Base-by-base conservation (phyloP, 2,329 filamentous ascomycete species). In the Scedosporium minutisporum region DNA sequence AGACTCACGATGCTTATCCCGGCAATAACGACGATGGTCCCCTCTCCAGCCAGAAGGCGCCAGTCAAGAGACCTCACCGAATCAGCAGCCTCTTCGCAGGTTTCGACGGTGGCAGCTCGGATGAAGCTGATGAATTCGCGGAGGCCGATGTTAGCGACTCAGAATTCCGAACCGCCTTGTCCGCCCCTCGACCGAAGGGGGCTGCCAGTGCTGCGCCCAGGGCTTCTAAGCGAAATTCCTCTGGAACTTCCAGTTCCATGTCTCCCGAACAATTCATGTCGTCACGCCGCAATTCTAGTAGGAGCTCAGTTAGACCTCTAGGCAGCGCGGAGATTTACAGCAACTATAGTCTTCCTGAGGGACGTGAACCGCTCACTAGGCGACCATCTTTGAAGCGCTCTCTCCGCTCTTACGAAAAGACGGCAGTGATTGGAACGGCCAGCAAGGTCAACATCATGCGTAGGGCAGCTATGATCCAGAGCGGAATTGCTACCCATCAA, bases 31-130 rank as follows among this genome's bases (percentile, higher is more conserved):
- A 95, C 68, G 87, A 93, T 68, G 89, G 89, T 0, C 88, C 89
- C 1, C 75, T 92, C 48, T 86, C 87, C 1, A 77, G 74, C 62
- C 80, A 84, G 14, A 82, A 80, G 61, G 65, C 81, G 2, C 82
- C 86, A 1, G 79, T 89, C 70, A 83, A 87, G 64, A 83, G 87
- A 16, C 89, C 90, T 1, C 87, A 89, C 69, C 82, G 90, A 62
- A 87, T 90, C 58, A 93, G 89, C 74, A 95, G 90, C 70, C 78
- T 96, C n/a, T 95, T 95, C 73, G 89, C 90, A 38, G 90, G 90
- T 0, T 95, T 96, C 67, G 90, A 93, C 57, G 85, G 84, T 12
- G 80, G 79, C 55, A 91, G 86, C 69, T 87, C 87, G 6, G 87
- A 87, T 55, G 87, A 90, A 62, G 78, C 71, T 2, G 85, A 87